These are phyloP conservation scores for Macrotyloma uniflorum DNA, from an alignment of 306 rosid species.

Conservation along the genomic window DNA sequence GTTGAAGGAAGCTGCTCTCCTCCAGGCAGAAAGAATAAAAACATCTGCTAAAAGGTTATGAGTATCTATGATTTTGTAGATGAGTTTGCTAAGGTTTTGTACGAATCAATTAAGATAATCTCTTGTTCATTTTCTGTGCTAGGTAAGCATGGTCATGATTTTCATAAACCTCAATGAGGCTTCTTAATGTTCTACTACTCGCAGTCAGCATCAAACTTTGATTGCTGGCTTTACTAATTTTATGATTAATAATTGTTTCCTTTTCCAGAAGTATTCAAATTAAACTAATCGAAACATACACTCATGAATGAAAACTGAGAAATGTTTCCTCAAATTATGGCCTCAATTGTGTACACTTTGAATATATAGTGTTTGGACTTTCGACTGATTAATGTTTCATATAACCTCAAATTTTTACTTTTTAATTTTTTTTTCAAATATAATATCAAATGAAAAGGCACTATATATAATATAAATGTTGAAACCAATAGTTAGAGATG, in stretches of 20 bases:
- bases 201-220: neutral
- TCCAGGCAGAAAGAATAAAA: slow-evolving; percentile 5
- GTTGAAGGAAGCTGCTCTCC: slow-evolving; percentile 17
- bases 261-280: neutral
- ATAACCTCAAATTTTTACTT: too few species aligned
- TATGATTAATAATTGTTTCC: neutral
- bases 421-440: too few species aligned
- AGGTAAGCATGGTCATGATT: slow-evolving; percentile 12
- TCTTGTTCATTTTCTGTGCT: neutral
- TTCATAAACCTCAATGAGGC: slow-evolving; percentile 24
- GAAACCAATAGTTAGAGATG: too few species aligned
- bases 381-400: too few species aligned
- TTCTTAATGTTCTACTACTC: neutral
- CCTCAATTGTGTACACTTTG: neutral
- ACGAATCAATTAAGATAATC: neutral
- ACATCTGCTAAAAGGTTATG: slow-evolving; percentile 2
- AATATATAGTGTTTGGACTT: neutral
- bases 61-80: slow-evolving; percentile 32
- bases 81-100: slow-evolving; percentile 7
- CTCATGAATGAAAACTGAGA: neutral
- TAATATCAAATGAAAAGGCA: too few species aligned
- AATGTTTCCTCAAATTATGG: too few species aligned
- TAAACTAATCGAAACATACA: neutral
- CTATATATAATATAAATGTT: too few species aligned
- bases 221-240: neutral